These are phyloP conservation scores for Jamesozyma hellenica DNA, from an alignment of 805 yeast species.

Conservation along the genomic window DNA sequence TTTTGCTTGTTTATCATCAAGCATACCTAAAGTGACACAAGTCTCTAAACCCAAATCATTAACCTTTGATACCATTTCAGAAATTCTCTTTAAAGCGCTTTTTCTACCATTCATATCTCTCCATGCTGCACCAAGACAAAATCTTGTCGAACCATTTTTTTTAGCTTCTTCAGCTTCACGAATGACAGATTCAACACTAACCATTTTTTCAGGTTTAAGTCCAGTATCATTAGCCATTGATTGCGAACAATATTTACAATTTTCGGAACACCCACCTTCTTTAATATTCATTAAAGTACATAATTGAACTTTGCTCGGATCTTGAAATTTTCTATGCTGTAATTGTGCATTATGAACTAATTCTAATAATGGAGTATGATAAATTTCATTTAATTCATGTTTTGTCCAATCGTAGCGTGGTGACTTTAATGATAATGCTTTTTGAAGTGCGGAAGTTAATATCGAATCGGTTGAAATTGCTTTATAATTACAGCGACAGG, in stretches of 20 bases:
- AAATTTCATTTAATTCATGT: slow-evolving; percentile 49
- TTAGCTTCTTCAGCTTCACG: slow-evolving; percentile 57
- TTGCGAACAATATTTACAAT: slow-evolving; percentile 75
- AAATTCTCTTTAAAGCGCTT: slow-evolving; percentile 50
- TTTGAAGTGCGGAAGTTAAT: slow-evolving; percentile 6
- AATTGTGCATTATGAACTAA: slow-evolving; percentile 49
- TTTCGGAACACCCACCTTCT: slow-evolving; percentile 75
- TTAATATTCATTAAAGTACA: slow-evolving; percentile 69
- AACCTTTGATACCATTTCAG: slow-evolving; percentile 54
- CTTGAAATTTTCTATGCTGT: slow-evolving; percentile 58
- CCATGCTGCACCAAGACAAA: slow-evolving; percentile 86
- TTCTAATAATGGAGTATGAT: slow-evolving; percentile 56
- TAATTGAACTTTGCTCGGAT: slow-evolving; percentile 60
- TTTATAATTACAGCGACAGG: too few species aligned
- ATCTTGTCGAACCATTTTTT: slow-evolving; percentile 62
- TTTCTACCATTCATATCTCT: slow-evolving; percentile 75
- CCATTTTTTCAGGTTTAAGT: slow-evolving; percentile 55
- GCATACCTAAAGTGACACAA: slow-evolving; percentile 77
- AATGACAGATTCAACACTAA: slow-evolving; percentile 51
- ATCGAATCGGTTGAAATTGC: too few species aligned
- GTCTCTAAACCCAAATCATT: slow-evolving; percentile 63
- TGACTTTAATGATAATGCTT: slow-evolving; percentile 24
- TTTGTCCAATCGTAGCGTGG: slow-evolving; percentile 46
- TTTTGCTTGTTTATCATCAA: slow-evolving; percentile 52
- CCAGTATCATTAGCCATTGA: slow-evolving; percentile 62